Conservation (phyloP, 2,329 filamentous ascomycete species). For the Penicillium sp. region DNA sequence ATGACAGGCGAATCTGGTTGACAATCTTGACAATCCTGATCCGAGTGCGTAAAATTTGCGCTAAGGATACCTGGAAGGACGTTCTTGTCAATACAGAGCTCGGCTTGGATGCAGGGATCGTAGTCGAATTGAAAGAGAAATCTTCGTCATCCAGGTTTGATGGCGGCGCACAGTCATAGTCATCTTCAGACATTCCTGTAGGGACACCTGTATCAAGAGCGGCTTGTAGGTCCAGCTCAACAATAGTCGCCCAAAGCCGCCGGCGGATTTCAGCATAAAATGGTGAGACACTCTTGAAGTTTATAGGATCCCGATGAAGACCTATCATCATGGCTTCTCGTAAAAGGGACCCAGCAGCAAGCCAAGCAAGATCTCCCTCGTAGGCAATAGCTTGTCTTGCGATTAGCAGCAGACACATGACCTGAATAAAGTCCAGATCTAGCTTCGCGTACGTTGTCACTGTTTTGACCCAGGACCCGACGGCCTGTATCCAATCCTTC, state of each 20-base stretch:
- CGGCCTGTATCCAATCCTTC: neutral
- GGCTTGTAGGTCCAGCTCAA: constrained; percentile 2
- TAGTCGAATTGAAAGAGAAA: neutral
- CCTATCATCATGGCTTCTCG: constrained; percentile 7
- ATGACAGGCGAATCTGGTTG: neutral
- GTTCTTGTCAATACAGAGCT: neutral
- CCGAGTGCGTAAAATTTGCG: neutral
- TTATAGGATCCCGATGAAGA: constrained; percentile 4
- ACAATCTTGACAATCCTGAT: neutral
- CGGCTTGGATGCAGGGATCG: neutral
- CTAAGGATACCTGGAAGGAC: neutral
- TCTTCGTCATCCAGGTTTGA: constrained; percentile 10
- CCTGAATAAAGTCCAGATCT: constrained; percentile 2
- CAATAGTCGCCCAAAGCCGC: constrained; percentile 1
- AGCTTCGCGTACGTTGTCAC: neutral
- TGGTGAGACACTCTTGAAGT: neutral
- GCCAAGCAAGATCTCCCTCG: constrained; percentile 1
- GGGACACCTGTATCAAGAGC: neutral
- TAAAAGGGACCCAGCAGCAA: neutral
- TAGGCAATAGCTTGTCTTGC: constrained; percentile 1
- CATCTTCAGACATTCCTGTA: neutral
- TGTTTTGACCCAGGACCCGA: neutral
- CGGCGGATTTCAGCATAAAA: constrained; percentile 1
- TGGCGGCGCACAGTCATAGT: constrained; percentile 4
- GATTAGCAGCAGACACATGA: constrained; percentile 6